Base-by-base conservation (phyloP, 805 yeast species). In the Monosporozyma unispora region DNA sequence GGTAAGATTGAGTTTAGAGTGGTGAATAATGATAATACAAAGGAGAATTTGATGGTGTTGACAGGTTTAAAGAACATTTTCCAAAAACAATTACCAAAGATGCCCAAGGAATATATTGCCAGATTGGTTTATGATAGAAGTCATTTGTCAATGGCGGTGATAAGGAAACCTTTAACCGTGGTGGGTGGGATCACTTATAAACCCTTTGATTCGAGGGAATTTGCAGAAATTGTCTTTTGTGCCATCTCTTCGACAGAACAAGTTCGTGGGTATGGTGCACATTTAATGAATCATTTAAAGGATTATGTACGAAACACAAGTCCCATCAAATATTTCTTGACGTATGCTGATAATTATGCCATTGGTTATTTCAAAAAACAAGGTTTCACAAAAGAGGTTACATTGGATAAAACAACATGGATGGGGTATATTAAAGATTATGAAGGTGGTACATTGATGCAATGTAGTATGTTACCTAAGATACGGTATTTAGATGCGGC, bases 361-460 rank as follows among this genome's bases (percentile, higher is more conserved):
- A 91, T 93, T 67, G 99, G 99, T 2, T 93, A 91, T 67, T 93
- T 93, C 75, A 91, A 91, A 61, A 93, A 93, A 62, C 99, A 93
- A 69, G 99, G 99, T 1, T 93, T 93, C 68, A 90, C 97, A 16
- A 93, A 93, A 65, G 97, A 91, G 52, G 86, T 93, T 37, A 77
- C 96, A 7, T 75, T 93, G 50, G 93, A 91, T 35, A 84, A 82
- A 55, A 78, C 80, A 46, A 76, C 82, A 31, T 93, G 99, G 99
- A 87, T 88, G 93, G 99, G 99, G 2, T 93, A 93, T 67, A 93
- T 93, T 62, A 93, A 93, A 67, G 99, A 93, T 71, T 93, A 93
- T 68, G 99, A 93, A 70, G 99, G 99, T 23, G 99, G 98, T 58
- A 93, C 99, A 0, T 71, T 93, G 52, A 91, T 93, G 97, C 98